Evolutionary conservation across 306 rosid species (phyloP), one percentile per base, ranked within the genome.

Genomic region (Parietaria judaica): DNA sequence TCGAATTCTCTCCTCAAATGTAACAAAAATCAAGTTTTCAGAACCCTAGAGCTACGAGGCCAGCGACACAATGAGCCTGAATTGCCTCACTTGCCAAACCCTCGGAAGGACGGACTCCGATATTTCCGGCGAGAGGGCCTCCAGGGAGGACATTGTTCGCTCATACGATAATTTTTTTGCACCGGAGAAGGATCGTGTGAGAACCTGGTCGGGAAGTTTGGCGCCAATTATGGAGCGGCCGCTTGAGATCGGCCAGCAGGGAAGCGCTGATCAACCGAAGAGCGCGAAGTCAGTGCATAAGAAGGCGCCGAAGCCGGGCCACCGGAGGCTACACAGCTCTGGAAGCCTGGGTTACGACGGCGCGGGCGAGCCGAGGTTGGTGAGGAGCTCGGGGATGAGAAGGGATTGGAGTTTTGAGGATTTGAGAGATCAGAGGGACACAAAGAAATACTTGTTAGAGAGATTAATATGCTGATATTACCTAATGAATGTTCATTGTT

Each of bases 401-500:
- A 79, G 96, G 83, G 85, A 92, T 51, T 92, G 99, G 99, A 88
- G 85, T 79, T 79, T 84, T 54, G 95, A 88, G 76, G 65, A 88
- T 65, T 55, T 67, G 60, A 23, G 59, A 61, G 70, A 68, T 9
- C 56, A 58, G 3, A 31, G 48, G 53, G 77, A 41, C 45, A 41
- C 6, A 8, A 41, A 41, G 9, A 5, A 41, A 5, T 41, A 41
- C 3, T 41, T 41, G 45, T 41, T 8, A 41, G 45, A 8, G 45
- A 41, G 45, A 41, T 23, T 23, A 23, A 41, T 41, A 5, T 41
- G 45, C 9, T 41, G 45, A 41, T 41, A 41, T 5, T 41, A 41
- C 6, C 9, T 41, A 41, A 3, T 41, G 45, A 41, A 5, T 5
- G 9, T 5, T 5, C 6, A 41, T 41, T 41, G 45, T 5, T 41